Conservation (phyloP, 176 grass and related monocot species). For the Musa itinerans region DNA sequence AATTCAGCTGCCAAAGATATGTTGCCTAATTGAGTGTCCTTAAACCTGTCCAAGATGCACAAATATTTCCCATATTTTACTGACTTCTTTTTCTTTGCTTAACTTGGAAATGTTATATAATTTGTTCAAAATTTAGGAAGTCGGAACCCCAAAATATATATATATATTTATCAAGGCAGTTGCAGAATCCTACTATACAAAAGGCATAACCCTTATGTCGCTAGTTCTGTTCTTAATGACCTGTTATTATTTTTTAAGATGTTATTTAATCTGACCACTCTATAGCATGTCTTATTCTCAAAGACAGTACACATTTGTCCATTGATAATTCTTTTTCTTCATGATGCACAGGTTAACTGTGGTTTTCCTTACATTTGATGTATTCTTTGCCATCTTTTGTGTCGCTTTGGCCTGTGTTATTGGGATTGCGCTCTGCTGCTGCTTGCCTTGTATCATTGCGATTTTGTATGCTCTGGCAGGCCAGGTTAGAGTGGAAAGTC, state of each 20-base stretch:
- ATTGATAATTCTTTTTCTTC: neutral
- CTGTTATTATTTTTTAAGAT: neutral
- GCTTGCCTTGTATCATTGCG: conserved; percentile 93
- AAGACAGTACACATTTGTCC: neutral
- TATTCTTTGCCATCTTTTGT: conserved; percentile 92
- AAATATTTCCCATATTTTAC: neutral
- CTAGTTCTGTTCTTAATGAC: neutral
- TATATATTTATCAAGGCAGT: neutral
- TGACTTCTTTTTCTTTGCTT: neutral
- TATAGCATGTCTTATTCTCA: neutral
- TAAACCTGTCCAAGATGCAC: neutral
- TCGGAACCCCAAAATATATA: neutral
- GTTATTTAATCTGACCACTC: neutral
- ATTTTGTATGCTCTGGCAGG: conserved; percentile 77
- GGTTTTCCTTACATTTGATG: conserved; percentile 88
- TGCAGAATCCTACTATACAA: neutral
- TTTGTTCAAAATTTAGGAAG: neutral
- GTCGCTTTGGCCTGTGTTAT: conserved; percentile 81
- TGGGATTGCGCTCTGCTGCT: conserved; percentile 92
- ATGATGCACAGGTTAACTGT: conserved; percentile 47
- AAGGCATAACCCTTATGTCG: no score
- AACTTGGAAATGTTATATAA: neutral
- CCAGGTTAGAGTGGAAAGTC: conserved; percentile 41
- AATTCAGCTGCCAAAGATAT: neutral
- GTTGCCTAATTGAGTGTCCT: neutral